Evolutionary conservation across 2,329 filamentous ascomycete genomes (phyloP).

Genomic region (Botryotinia narcissicola): DNA sequence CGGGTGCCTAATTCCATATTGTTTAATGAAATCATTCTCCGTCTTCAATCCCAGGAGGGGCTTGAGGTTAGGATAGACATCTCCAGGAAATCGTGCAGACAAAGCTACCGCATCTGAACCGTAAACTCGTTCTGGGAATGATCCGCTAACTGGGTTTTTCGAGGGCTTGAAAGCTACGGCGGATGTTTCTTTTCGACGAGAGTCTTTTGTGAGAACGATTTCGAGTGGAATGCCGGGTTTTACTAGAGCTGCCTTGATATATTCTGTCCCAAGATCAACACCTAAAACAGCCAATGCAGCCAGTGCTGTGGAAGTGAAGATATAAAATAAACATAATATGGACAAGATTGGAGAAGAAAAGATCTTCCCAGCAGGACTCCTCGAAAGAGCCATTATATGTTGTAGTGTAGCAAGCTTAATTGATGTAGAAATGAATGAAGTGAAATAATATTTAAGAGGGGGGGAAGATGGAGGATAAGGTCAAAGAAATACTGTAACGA

Average conservation of each 20-base stretch:
- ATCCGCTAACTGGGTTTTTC: slow-evolving; percentile 59
- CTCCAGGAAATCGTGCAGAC: slow-evolving; percentile 80
- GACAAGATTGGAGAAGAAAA: slow-evolving; percentile 33
- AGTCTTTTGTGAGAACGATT: slow-evolving; percentile 97
- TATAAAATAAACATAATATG: slow-evolving; percentile 37
- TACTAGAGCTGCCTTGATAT: slow-evolving; percentile 92
- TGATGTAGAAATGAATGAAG: slow-evolving; percentile 36
- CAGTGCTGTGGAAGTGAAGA: slow-evolving; percentile 39
- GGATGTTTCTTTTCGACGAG: slow-evolving; percentile 88
- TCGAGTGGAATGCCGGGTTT: slow-evolving; percentile 97
- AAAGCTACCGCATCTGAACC: slow-evolving; percentile 89
- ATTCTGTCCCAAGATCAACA: slow-evolving; percentile 92
- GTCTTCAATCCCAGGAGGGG: slow-evolving; percentile 74
- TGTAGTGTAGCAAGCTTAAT: slow-evolving; percentile 22
- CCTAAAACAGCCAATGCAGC: slow-evolving; percentile 72
- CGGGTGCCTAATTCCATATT: slow-evolving; percentile 76
- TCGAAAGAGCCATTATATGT: slow-evolving; percentile 33
- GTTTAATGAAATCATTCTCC: slow-evolving; percentile 59
- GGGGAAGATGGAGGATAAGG: slow-evolving; percentile 4
- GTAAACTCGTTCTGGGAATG: slow-evolving; percentile 85
- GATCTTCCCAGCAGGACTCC: slow-evolving; percentile 25
- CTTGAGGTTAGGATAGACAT: slow-evolving; percentile 95
- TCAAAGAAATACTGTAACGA: slow-evolving; percentile 14
- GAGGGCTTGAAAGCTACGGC: slow-evolving; percentile 91
- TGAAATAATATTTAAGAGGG: slow-evolving; percentile 11